Evolutionary conservation across 2,329 filamentous ascomycete genomes (phyloP).

Genomic region (Pestalotiopsis sp.): DNA sequence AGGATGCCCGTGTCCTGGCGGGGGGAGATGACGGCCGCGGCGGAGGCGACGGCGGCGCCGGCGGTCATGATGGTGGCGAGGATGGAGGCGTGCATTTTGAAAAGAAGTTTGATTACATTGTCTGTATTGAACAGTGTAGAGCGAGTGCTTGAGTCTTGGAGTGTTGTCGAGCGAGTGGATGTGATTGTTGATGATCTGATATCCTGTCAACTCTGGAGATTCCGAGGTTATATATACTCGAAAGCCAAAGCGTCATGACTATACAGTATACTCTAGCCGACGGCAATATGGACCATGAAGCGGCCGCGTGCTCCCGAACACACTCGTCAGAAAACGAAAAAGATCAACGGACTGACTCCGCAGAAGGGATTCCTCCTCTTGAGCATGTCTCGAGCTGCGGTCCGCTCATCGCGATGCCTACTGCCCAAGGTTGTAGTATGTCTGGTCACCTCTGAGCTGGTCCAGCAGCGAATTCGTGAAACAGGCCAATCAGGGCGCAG

Average conservation of each 20-base stretch:
- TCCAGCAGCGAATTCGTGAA: no score
- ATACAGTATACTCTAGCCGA: not conserved
- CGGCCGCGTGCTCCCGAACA: not conserved
- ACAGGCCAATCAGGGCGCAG: not conserved
- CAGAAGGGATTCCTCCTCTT: not conserved
- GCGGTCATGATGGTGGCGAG: not conserved
- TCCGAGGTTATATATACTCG: not conserved
- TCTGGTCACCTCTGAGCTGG: not conserved
- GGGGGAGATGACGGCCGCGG: not conserved
- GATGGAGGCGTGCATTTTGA: not conserved
- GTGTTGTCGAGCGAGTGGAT: not conserved
- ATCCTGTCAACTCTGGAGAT: not conserved
- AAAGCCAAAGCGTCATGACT: not conserved
- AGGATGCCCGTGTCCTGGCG: not conserved
- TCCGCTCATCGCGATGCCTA: not conserved
- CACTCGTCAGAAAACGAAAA: not conserved
- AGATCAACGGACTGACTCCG: not conserved
- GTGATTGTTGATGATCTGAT: not conserved
- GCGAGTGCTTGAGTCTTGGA: not conserved
- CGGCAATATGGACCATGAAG: not conserved
- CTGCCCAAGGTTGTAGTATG: not conserved
- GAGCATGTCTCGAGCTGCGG: not conserved
- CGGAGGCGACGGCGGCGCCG: not conserved
- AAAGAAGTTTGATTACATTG: not conserved
- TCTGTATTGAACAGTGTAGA: no score